These are phyloP conservation scores for Aspergillus sp. DNA, from an alignment of 2,329 filamentous ascomycete species.

Conservation along the genomic window DNA sequence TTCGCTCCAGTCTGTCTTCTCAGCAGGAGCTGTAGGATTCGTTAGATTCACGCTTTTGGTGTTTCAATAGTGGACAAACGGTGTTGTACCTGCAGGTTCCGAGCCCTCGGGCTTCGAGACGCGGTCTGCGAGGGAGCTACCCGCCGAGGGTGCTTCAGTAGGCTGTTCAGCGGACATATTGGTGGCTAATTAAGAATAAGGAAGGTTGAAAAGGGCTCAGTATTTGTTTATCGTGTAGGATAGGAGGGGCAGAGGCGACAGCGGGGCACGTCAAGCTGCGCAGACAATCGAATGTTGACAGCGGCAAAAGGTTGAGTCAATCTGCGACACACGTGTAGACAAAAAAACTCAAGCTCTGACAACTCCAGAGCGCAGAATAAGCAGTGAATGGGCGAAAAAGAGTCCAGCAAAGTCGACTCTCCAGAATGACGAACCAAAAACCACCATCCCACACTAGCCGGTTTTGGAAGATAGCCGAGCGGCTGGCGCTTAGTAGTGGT, in stretches of 20 bases:
- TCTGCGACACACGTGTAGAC: no score
- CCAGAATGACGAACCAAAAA: conserved; percentile 14
- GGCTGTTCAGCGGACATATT: conserved; percentile 34
- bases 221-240: not conserved
- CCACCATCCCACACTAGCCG: conserved; percentile 7
- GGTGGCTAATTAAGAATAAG: not conserved
- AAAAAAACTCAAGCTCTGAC: no score
- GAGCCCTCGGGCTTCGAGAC: conserved; percentile 38
- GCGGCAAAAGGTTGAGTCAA: not conserved
- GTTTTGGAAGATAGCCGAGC: conserved; percentile 8
- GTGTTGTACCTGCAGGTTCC: conserved; percentile 22
- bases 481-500: not conserved
- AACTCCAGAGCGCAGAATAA: not conserved
- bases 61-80: not conserved
- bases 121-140: conserved; percentile 42
- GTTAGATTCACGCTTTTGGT: not conserved
- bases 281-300: conserved; percentile 6
- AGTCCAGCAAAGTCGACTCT: not conserved
- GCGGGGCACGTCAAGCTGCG: conserved; percentile 5
- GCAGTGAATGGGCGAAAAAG: not conserved
- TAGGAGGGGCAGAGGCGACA: conserved; percentile 1
- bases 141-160: conserved; percentile 18
- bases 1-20: conserved; percentile 9
- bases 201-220: not conserved
- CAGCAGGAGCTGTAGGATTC: conserved; percentile 8